phyloP scores from a whole-genome alignment of 495 filamentous ascomycete species.

The Hypoxylon crocopeplum region DNA sequence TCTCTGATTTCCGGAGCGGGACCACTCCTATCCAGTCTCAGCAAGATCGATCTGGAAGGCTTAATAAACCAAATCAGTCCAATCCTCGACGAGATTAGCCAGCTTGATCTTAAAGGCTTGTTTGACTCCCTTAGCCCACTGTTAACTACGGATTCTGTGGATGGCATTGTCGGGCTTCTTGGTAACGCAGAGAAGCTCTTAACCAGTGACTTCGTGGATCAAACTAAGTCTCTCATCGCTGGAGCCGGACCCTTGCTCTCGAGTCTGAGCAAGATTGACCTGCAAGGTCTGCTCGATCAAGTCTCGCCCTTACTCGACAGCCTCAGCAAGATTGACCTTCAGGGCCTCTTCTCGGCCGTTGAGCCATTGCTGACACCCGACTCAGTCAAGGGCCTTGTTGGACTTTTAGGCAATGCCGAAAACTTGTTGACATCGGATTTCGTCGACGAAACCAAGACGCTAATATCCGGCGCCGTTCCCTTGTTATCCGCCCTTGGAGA shows the following conservation, averaged over 20 bases:
- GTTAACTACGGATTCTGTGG: constrained; percentile 46
- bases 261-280: constrained; percentile 43
- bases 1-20: constrained; percentile 47
- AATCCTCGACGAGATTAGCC: constrained; percentile 45
- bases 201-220: constrained; percentile 51
- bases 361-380: constrained; percentile 46
- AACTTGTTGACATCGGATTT: constrained; percentile 47
- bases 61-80: constrained; percentile 43
- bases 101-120: constrained; percentile 36
- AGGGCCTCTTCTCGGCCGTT: constrained; percentile 33
- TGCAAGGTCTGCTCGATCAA: constrained; percentile 40
- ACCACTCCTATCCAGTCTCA: constrained; percentile 45
- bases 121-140: constrained; percentile 41
- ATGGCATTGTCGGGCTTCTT: constrained; percentile 49
- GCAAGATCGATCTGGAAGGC: constrained; percentile 44
- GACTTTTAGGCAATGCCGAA: constrained; percentile 50
- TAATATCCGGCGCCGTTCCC: constrained; percentile 45
- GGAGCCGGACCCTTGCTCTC: constrained; percentile 43
- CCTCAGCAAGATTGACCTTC: constrained; percentile 39
- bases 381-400: constrained; percentile 48
- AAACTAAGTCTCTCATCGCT: constrained; percentile 46
- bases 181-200: constrained; percentile 51
- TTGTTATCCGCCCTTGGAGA: constrained; percentile 45
- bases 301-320: constrained; percentile 39
- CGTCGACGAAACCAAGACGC: constrained; percentile 53